Percentiles rank a stretch among this genome's conserved stretches.
phyloP scores from a whole-genome alignment of 495 filamentous ascomycete genomes.

The Xylaria intraflava region DNA sequence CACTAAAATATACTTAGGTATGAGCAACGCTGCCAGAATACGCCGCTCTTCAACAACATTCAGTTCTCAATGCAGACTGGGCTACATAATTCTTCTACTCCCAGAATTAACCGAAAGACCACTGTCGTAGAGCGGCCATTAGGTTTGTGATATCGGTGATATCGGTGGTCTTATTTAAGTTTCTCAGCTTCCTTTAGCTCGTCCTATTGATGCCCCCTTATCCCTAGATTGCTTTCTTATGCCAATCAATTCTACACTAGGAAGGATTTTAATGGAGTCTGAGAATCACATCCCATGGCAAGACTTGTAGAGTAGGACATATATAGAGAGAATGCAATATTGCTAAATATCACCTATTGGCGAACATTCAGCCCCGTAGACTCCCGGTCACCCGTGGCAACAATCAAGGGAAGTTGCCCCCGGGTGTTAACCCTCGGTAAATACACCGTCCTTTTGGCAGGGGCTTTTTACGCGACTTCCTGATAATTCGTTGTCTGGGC shows the following conservation, averaged over 20 bases:
- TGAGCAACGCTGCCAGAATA: constrained; percentile 1
- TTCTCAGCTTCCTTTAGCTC: background rate
- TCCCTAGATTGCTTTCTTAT: no score
- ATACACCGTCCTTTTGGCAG: no score
- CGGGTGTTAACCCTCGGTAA: no score
- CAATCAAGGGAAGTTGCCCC: no score
- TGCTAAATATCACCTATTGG: background rate
- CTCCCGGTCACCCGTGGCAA: no score
- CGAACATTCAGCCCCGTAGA: no score
- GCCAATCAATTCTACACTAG: no score
- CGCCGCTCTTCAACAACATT: constrained; percentile 19
- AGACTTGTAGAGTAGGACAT: background rate
- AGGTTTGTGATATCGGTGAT: background rate
- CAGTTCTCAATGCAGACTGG: constrained; percentile 17
- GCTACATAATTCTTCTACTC: constrained; percentile 1
- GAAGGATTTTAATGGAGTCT: background rate
- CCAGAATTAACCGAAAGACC: constrained; percentile 18
- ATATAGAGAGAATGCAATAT: background rate
- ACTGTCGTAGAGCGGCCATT: constrained; percentile 18
- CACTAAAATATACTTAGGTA: background rate
- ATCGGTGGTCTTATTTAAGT: background rate
- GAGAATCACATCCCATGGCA: background rate
- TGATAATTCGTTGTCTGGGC: no score
- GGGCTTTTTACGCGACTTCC: no score
- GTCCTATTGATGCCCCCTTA: no score